phyloP scores from a whole-genome alignment of 2,329 filamentous ascomycete genomes.

The Helotiales sp. region DNA sequence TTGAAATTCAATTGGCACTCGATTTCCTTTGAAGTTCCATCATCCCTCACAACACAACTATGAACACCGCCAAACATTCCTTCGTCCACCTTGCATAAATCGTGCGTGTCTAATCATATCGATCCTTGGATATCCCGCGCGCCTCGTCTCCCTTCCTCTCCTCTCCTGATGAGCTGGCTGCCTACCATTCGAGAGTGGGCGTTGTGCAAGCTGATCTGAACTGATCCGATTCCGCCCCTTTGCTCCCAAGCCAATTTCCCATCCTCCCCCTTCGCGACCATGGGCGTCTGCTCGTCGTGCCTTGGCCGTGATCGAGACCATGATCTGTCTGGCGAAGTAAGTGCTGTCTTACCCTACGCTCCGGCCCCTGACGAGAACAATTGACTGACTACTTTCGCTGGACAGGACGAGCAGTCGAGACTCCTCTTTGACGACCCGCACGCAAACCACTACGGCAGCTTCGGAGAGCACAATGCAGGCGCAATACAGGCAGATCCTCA shows the following conservation, averaged over 20 bases:
- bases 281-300: slow-evolving; percentile 68
- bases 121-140: slow-evolving; percentile 3
- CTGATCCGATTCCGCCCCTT: slow-evolving; percentile 10
- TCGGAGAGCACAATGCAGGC: slow-evolving; percentile 59
- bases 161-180: slow-evolving; percentile 15
- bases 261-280: slow-evolving; percentile 39
- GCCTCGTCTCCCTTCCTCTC: neutral
- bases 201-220: neutral
- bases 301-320: slow-evolving; percentile 55
- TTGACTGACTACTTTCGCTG: slow-evolving; percentile 18
- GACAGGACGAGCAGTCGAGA: slow-evolving; percentile 49
- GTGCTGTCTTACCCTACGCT: slow-evolving; percentile 25
- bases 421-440: slow-evolving; percentile 66
- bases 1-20: neutral
- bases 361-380: neutral
- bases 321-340: slow-evolving; percentile 61
- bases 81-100: slow-evolving; percentile 6
- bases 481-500: slow-evolving; percentile 60
- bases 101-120: neutral
- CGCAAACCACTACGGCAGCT: slow-evolving; percentile 65
- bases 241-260: slow-evolving; percentile 14
- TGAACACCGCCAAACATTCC: neutral
- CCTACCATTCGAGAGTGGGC: slow-evolving; percentile 10
- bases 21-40: no score
- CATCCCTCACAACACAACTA: neutral